Evolutionary conservation across 1,284 basidiomycete species (phyloP).

Genomic region (Dichomitus squalens): DNA sequence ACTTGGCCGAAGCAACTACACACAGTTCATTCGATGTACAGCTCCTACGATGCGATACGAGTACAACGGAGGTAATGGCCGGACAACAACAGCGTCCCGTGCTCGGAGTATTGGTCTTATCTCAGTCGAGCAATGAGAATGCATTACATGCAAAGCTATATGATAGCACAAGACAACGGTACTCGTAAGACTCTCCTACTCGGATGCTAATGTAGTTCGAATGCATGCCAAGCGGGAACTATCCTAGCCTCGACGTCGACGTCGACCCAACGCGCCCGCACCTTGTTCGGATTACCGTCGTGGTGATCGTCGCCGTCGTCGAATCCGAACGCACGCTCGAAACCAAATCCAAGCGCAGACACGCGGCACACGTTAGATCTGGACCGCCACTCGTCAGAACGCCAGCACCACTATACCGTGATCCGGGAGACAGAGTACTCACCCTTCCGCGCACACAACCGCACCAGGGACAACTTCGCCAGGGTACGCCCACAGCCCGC

Average conservation of each 20-base stretch:
- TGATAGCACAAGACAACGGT: too few species aligned
- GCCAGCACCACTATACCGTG: neutral
- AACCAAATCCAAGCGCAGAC: slow-evolving; percentile 61
- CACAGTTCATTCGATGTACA: too few species aligned
- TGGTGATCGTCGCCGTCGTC: slow-evolving; percentile 40
- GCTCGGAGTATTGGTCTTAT: too few species aligned
- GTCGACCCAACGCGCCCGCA: slow-evolving; percentile 58
- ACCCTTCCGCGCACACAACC: slow-evolving; percentile 60
- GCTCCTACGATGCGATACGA: too few species aligned
- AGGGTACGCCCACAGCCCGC: slow-evolving; percentile 56
- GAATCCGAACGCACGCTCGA: slow-evolving; percentile 62
- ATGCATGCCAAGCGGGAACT: slow-evolving; percentile 57
- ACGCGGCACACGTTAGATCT: slow-evolving; percentile 67
- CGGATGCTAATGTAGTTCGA: slow-evolving; percentile 39
- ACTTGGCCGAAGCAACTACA: too few species aligned
- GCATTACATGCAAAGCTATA: too few species aligned
- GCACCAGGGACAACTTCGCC: slow-evolving; percentile 52
- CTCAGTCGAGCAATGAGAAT: too few species aligned
- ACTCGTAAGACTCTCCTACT: too few species aligned
- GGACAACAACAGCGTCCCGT: too few species aligned
- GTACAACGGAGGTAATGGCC: too few species aligned
- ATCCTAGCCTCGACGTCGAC: slow-evolving; percentile 56
- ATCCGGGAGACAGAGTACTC: slow-evolving; percentile 25
- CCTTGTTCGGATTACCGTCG: slow-evolving; percentile 46
- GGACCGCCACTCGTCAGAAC: slow-evolving; percentile 3